phyloP scores from a whole-genome alignment of 1,139 yeast genomes.

The Lodderomyces margitis region DNA sequence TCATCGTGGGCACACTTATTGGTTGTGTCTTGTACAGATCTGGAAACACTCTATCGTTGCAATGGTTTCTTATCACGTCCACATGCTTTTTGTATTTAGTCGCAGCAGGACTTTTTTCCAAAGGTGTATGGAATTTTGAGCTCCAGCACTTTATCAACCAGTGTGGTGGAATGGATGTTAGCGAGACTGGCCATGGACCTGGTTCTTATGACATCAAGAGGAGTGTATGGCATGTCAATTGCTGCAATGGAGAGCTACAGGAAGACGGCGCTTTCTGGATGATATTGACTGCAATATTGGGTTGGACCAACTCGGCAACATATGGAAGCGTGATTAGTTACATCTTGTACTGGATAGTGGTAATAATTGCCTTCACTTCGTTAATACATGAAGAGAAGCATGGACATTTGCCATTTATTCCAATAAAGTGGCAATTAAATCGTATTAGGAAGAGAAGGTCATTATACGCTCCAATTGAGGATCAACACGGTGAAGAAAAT shows the following conservation, averaged over 20 bases:
- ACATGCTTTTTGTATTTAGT: constrained; percentile 43
- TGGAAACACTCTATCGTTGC: constrained; percentile 42
- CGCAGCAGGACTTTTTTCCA: constrained; percentile 47
- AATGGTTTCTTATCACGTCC: constrained; percentile 39
- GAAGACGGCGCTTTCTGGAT: constrained; percentile 48
- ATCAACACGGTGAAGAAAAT: constrained; percentile 10
- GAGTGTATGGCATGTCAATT: constrained; percentile 49
- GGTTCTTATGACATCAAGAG: constrained; percentile 42
- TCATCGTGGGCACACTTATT: constrained; percentile 32
- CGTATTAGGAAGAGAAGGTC: constrained; percentile 46
- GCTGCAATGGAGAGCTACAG: constrained; percentile 45
- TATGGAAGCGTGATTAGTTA: constrained; percentile 44
- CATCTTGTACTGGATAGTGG: constrained; percentile 36
- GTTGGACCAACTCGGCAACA: constrained; percentile 52
- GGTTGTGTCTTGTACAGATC: constrained; percentile 41
- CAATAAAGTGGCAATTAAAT: constrained; percentile 53
- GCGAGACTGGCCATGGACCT: constrained; percentile 50
- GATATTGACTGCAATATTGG: constrained; percentile 44
- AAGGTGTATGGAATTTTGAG: constrained; percentile 48
- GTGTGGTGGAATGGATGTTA: constrained; percentile 46
- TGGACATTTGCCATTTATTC: constrained; percentile 42
- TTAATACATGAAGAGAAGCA: constrained; percentile 32
- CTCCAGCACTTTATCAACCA: constrained; percentile 38
- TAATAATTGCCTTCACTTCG: constrained; percentile 24
- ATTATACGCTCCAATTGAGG: not conserved